phyloP scores from a whole-genome alignment of 2,329 filamentous ascomycete species.

The Cercospora sesami region DNA sequence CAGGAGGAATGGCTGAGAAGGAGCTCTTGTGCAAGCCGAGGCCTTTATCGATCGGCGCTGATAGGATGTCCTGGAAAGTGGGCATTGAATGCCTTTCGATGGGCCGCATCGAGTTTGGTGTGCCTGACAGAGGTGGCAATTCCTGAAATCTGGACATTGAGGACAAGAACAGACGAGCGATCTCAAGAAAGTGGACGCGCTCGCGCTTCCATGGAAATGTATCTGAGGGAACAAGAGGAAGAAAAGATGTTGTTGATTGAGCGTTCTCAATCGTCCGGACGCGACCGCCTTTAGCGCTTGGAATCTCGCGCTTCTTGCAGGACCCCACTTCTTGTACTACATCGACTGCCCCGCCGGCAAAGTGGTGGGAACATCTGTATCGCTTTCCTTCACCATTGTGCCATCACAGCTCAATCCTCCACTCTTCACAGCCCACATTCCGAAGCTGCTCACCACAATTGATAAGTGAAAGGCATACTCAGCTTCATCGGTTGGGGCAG shows the following conservation, averaged over 20 bases:
- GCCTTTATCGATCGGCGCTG: background rate
- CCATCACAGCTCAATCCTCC: background rate
- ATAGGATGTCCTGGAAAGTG: background rate
- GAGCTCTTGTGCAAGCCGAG: background rate
- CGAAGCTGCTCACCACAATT: background rate
- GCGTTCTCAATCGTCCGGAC: background rate
- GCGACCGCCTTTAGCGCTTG: background rate
- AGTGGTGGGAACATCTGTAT: background rate
- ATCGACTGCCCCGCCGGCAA: background rate
- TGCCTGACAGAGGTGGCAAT: background rate
- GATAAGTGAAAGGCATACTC: background rate
- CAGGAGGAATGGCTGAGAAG: background rate
- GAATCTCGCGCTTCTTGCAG: background rate
- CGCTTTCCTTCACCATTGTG: background rate
- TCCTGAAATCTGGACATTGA: background rate
- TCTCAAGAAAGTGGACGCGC: background rate
- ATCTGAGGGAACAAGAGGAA: background rate
- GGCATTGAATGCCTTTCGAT: background rate
- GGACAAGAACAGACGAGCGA: background rate
- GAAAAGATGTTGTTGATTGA: background rate
- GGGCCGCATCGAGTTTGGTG: background rate
- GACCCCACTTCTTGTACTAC: background rate
- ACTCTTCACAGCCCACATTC: background rate
- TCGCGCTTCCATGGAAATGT: background rate
- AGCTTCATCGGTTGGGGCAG: background rate